Base-by-base conservation (phyloP, 257 asterid genomes). In the Solanum etuberosum region DNA sequence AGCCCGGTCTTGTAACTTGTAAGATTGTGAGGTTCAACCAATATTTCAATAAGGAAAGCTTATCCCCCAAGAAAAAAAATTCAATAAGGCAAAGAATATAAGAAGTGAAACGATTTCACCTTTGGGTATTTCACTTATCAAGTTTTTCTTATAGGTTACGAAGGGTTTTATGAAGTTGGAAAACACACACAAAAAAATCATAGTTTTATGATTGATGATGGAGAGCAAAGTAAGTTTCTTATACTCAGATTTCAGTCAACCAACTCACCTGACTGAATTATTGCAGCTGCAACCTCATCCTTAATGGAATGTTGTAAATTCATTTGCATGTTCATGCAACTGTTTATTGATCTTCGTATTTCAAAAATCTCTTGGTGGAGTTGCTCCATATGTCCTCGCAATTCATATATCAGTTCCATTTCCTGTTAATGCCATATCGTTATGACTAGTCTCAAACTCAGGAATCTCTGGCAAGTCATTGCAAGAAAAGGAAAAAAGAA, bases 311-410 rank as follows among this genome's bases (percentile, higher is more conserved):
- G 89, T 82, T 94, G 97, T 82, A 95, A 86, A 48, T 93, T 89
- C 84, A 88, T 85, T 88, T 94, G 98, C 95, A 92, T 92, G 78
- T 92, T 92, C 86, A 94, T 89, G 91, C 98, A 95, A 81, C 94
- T 90, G 83, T 90, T 93, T 31, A 96, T 90, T n/a, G 98, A 92
- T 88, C 91, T 93, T 81, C 96, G 91, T 67, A 96, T 89, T 88
- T 94, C 95, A 9, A 95, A 88, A 87, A 96, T 91, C 91, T 95
- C 99, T 88, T 89, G 93, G 77, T 91, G 97, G 83, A 96, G 93
- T 85, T 92, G 94, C 90, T 93, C 98, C 96, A 96, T 95, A 34
- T 95, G 96, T 85, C 95, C 93, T 90, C 94, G 94, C 92, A 96
- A 85, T 84, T 96, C 95, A 89, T 91, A 92, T 74, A 96, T 92